Evolutionary conservation across 83 land plant genomes (phyloP), one percentile per base, ranked within the genome.

Genomic region (Isoetes engelmannii): DNA sequence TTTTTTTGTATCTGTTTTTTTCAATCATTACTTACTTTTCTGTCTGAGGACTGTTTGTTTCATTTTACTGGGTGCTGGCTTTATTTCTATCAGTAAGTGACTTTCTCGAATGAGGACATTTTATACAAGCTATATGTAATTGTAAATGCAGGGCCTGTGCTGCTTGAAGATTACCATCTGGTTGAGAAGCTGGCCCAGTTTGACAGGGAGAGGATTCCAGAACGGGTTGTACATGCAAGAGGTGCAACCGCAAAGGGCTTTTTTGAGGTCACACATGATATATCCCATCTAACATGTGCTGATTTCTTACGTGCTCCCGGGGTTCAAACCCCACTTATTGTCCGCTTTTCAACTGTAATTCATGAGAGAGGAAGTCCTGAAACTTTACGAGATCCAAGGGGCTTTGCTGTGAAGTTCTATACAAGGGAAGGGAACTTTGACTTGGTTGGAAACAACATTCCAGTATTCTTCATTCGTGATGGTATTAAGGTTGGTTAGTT

Each of bases 261-360:
- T 59, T 77, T 77, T 57, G 80, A 77, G 61, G 80, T 77, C 20
- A 77, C 80, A 44, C 20, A 77, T 72, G 69, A 75, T 41, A 73
- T 59, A 5, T n/a, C 13, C 61, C n/a, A n/a, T n/a, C n/a, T n/a
- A n/a, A n/a, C n/a, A n/a, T n/a, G n/a, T 49, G 74, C 77, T 37
- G 58, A 44, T 15, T 54, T 75, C 49, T 48, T 75, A 15, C 51
- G 77, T 7, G 73, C 51, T 46, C 57, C 58, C 7, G 79, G 80
- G 4, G 66, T 63, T 75, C 56, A 45, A 46, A 77, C 80, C 19
- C 77, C 77, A 7, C 28, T 77, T 5, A 63, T 77, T 57, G 77
- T 19, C 28, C 44, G 80, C 48, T 77, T 65, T 46, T 77, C 80
- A 19, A 77, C 77, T 46, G 80, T 77, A 17, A 72, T 58, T 5